Percentiles rank a stretch among this genome's conserved stretches.
phyloP scores from a whole-genome alignment of 108 stramenopile genomes.

The Pseudonitzschia multiseries region DNA sequence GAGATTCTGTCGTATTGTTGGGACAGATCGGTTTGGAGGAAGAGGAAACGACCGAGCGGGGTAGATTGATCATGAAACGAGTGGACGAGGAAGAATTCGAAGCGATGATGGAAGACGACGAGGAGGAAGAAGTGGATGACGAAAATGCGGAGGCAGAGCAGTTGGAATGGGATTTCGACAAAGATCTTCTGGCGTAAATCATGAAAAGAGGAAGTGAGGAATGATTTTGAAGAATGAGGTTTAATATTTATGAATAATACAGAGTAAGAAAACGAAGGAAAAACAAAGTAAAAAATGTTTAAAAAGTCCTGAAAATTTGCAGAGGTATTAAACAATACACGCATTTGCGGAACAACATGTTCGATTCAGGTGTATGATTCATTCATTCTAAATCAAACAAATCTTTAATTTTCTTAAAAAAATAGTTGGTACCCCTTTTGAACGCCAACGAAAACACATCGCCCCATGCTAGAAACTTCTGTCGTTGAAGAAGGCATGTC shows the following conservation, averaged over 20 bases:
- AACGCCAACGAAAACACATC: too few relatives aligned
- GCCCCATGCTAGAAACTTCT: too few relatives aligned
- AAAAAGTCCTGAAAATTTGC: too few relatives aligned
- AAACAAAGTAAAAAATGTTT: background rate
- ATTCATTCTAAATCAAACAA: too few relatives aligned
- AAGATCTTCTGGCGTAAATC: slow-evolving; percentile 71
- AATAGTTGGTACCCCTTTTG: too few relatives aligned
- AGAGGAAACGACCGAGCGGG: slow-evolving; percentile 20
- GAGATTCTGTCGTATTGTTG: slow-evolving; percentile 89
- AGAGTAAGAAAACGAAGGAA: background rate
- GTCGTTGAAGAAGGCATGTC: too few relatives aligned
- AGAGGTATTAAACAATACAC: too few relatives aligned
- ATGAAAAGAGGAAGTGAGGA: too few relatives aligned
- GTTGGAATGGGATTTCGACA: slow-evolving; percentile 85
- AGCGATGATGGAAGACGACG: slow-evolving; percentile 32
- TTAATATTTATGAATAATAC: too few relatives aligned
- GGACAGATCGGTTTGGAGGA: slow-evolving; percentile 67
- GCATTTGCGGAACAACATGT: too few relatives aligned
- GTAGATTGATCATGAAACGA: slow-evolving; percentile 34
- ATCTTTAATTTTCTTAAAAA: too few relatives aligned
- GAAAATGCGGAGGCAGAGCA: slow-evolving; percentile 4
- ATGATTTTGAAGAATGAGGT: background rate
- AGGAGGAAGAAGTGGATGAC: slow-evolving; percentile 29
- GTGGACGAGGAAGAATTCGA: slow-evolving; percentile 61
- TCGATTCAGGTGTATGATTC: too few relatives aligned